Evolutionary conservation across 768 basidiomycete genomes (phyloP).

Genomic region (Termitomyces titanicus): DNA sequence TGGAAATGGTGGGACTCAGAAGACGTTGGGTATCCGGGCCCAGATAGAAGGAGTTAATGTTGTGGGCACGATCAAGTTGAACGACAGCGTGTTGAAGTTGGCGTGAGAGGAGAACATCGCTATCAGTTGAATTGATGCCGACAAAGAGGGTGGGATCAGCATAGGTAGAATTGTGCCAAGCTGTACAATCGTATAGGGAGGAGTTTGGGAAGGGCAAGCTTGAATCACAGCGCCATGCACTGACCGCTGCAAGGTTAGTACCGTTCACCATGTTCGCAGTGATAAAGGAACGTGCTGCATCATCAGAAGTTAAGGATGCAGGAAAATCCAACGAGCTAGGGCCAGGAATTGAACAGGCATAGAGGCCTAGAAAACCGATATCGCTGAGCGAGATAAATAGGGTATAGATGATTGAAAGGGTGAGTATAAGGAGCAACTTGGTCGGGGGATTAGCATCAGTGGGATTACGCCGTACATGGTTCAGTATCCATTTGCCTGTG

Average conservation of each 20-base stretch:
- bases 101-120: slow-evolving; percentile 19
- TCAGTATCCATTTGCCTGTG: slow-evolving; percentile 16
- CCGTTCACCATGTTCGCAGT: slow-evolving; percentile 10
- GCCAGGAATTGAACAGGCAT: slow-evolving; percentile 12
- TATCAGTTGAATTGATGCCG: slow-evolving; percentile 19
- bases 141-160: slow-evolving; percentile 15
- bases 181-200: slow-evolving; percentile 13
- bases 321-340: slow-evolving; percentile 13
- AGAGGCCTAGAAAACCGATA: slow-evolving; percentile 13
- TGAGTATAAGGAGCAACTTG: slow-evolving; percentile 13
- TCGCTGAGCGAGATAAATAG: slow-evolving; percentile 13
- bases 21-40: slow-evolving; percentile 12
- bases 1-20: slow-evolving; percentile 5
- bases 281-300: slow-evolving; percentile 11
- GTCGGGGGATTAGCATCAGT: slow-evolving; percentile 13
- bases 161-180: slow-evolving; percentile 21
- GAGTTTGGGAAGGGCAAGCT: neutral
- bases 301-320: slow-evolving; percentile 12
- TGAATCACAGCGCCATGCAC: slow-evolving; percentile 11
- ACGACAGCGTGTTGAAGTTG: slow-evolving; percentile 8
- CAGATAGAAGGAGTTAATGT: slow-evolving; percentile 15
- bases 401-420: slow-evolving; percentile 12
- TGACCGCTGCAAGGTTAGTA: slow-evolving; percentile 6
- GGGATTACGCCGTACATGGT: slow-evolving; percentile 8
- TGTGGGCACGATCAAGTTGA: neutral